A percentile compares a stretch with the other conserved stretches of the same genome.
These are phyloP conservation scores for Pythium guiyangense DNA, from an alignment of 352 stramenopile genomes.

Conservation along the genomic window DNA sequence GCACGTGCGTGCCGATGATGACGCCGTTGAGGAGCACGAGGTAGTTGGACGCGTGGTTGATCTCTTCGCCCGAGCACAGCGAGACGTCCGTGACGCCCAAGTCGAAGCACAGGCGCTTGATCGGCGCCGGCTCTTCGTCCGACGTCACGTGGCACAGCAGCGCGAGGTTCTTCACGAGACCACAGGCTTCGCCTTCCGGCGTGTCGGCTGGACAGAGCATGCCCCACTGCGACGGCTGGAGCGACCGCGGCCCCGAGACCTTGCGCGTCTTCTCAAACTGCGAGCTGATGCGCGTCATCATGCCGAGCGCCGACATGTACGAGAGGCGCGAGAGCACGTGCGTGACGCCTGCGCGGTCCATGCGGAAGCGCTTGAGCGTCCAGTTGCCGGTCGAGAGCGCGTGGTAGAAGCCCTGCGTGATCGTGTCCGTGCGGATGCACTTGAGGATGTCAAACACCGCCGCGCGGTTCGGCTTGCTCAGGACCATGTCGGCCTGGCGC, in stretches of 20 bases:
- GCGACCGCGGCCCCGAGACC: slow-evolving; percentile 95
- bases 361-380: slow-evolving; percentile 99
- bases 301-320: slow-evolving; percentile 98
- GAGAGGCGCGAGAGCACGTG: slow-evolving; percentile 97
- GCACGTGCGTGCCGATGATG: slow-evolving; percentile 95
- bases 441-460: slow-evolving; percentile 98
- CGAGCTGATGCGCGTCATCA: slow-evolving; percentile 99
- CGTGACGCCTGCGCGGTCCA: slow-evolving; percentile 97
- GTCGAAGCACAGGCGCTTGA: slow-evolving; percentile 96
- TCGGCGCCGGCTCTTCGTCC: slow-evolving; percentile 89
- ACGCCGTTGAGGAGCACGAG: slow-evolving; percentile 99
- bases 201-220: slow-evolving; percentile 99
- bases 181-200: slow-evolving; percentile 98
- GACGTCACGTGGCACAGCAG: slow-evolving; percentile 97
- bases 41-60: slow-evolving; percentile 93
- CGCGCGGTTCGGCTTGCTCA: slow-evolving; percentile 97
- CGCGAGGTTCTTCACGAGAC: slow-evolving; percentile 99
- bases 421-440: slow-evolving; percentile 96
- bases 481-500: slow-evolving; percentile 95
- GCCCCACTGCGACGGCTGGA: slow-evolving; percentile 99
- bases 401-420: slow-evolving; percentile 93
- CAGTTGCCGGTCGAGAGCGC: slow-evolving; percentile 94
- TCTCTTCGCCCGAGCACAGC: slow-evolving; percentile 94
- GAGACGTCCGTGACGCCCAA: slow-evolving; percentile 96
- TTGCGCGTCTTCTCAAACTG: slow-evolving; percentile 99